Conservation (phyloP, 148 eudicot species). For the Bassia scoparia region DNA sequence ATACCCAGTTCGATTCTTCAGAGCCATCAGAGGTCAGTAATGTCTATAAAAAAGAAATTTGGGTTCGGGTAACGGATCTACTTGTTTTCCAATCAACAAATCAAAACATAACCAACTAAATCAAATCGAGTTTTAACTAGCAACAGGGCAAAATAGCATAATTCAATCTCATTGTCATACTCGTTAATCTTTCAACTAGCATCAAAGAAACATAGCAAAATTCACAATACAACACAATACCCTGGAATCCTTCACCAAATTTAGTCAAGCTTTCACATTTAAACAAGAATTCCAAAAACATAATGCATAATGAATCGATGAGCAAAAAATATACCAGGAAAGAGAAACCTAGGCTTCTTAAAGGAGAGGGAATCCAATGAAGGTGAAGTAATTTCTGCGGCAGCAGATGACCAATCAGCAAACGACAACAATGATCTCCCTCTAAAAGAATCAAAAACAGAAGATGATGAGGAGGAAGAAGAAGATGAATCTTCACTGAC, state of each 20-base stretch:
- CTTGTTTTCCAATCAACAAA: neutral
- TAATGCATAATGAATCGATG: neutral
- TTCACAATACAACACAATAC: neutral
- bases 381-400: slow-evolving; percentile 9
- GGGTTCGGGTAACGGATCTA: no score
- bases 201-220: no score
- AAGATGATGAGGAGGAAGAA: neutral
- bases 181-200: no score
- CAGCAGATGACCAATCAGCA: slow-evolving; percentile 27
- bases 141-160: neutral
- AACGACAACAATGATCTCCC: slow-evolving; percentile 22
- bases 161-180: no score
- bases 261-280: neutral
- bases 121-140: neutral
- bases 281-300: neutral
- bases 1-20: no score
- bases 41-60: no score
- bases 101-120: neutral
- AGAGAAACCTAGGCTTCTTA: slow-evolving; percentile 35
- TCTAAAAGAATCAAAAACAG: slow-evolving; percentile 14
- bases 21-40: no score
- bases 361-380: slow-evolving; percentile 18
- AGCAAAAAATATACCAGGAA: slow-evolving; percentile 30
- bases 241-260: neutral
- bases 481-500: neutral